Conservation (phyloP, 139 green algal species). For the Tetradesmus lagerheimii region DNA sequence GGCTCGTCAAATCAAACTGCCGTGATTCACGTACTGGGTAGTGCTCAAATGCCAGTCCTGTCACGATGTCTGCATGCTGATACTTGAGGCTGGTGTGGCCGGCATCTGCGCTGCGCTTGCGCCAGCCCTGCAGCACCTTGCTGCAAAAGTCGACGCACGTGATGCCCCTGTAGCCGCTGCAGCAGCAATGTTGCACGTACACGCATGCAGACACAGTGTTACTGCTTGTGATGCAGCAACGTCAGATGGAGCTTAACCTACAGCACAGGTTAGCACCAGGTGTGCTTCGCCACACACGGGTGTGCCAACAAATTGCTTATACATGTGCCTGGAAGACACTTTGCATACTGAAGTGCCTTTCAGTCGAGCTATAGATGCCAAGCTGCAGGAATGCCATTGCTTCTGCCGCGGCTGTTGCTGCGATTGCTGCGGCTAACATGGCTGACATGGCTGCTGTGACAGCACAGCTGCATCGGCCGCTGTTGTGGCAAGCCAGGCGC, state of each 20-base stretch:
- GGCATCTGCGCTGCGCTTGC: background rate
- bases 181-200: background rate
- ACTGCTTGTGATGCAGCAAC: too few species aligned
- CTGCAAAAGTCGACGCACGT: conserved; percentile 25
- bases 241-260: too few species aligned
- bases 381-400: background rate
- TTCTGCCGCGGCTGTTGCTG: background rate
- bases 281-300: background rate
- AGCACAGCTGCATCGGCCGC: background rate
- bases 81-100: conserved; percentile 28
- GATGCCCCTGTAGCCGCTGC: conserved; percentile 45
- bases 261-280: too few species aligned
- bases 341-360: background rate
- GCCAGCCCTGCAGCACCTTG: conserved; percentile 2
- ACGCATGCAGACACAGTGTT: too few species aligned
- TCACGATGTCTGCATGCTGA: conserved; percentile 30
- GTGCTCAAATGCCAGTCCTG: conserved; percentile 34
- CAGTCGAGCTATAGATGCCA: background rate
- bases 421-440: too few species aligned
- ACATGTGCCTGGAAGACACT: background rate
- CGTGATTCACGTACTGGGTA: conserved; percentile 10
- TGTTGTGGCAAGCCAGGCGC: background rate
- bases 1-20: too few species aligned
- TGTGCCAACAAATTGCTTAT: background rate
- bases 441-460: background rate